These are phyloP conservation scores for Firmiana major DNA, from an alignment of 345 rosid species.

Conservation along the genomic window DNA sequence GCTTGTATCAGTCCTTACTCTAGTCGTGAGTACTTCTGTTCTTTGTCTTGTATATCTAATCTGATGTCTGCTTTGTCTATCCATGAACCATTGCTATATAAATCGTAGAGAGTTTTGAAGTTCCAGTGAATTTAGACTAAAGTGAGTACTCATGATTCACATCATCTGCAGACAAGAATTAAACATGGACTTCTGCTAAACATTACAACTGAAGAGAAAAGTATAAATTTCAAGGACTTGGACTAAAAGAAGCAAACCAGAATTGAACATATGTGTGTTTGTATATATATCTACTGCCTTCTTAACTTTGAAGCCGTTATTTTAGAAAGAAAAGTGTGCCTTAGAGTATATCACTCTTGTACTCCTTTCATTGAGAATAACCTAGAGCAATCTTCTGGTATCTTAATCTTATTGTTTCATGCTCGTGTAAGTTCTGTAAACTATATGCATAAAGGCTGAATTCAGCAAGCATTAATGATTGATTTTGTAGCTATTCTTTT, in stretches of 20 bases:
- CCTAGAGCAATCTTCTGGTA: not conserved
- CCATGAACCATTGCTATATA: not conserved
- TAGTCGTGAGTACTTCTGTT: constrained; percentile 54
- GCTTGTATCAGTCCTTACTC: constrained; percentile 88
- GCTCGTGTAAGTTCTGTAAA: not conserved
- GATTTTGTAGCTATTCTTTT: not conserved
- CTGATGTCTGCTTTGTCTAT: not conserved
- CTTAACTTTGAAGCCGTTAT: not conserved
- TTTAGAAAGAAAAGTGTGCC: not conserved
- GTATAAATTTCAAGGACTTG: not conserved
- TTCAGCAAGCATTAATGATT: not conserved
- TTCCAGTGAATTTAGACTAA: not conserved
- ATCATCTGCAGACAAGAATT: not conserved
- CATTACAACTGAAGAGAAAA: not conserved
- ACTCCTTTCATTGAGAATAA: not conserved
- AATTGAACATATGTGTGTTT: not conserved
- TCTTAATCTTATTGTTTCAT: not conserved
- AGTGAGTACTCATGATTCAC: not conserved
- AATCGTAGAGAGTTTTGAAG: not conserved
- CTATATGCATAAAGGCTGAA: not conserved
- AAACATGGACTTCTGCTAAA: not conserved
- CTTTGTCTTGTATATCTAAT: not conserved
- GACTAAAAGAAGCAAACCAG: not conserved
- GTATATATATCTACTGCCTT: not conserved
- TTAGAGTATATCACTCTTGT: not conserved